Evolutionary conservation across 306 rosid species (phyloP), one percentile per base, ranked within the genome.

Genomic region (Quercus gilva): DNA sequence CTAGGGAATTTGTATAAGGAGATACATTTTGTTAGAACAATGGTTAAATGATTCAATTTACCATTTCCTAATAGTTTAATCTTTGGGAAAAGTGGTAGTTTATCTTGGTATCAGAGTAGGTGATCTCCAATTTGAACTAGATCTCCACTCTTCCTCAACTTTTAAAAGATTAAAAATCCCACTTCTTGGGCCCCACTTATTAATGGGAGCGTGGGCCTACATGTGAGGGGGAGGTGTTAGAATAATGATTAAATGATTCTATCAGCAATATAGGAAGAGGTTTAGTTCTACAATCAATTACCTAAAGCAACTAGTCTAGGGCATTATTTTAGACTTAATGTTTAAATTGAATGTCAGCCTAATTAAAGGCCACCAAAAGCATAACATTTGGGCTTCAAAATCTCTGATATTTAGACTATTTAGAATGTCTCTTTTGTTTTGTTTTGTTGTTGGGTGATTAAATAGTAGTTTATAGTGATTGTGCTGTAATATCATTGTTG

Each of bases 401-500:
- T 23, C 72, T 31, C 52, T 67, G 26, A 19, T 35, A 18, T n/a
- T 35, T n/a, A 67, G 45, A 29, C 13, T 2, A 25, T 64, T 64
- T 31, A 4, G 70, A 14, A 21, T 4, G 29, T 26, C 12, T 20
- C 23, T 23, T 23, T 33, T 35, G 31, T 55, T 53, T 52, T 53
- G 2, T 55, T 19, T 55, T 20, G 3, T 58, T 21, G 6, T 1
- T 0, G 2, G 11, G 63, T 6, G 52, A 35, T 75, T 53, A 43
- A 45, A 73, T 45, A 49, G 72, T 41, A 20, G 41, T 49, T 57
- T 52, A 63, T 35, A 5, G 37, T 35, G 57, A 33, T 37, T 29
- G 9, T 59, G 60, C 71, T 77, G 60, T 74, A 28, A 73, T 80
- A 57, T 25, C 68, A 37, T 80, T 56, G 55, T 55, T 78, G 31